phyloP scores from a whole-genome alignment of 495 filamentous ascomycete genomes.

The Hypoxylon intermedium region DNA sequence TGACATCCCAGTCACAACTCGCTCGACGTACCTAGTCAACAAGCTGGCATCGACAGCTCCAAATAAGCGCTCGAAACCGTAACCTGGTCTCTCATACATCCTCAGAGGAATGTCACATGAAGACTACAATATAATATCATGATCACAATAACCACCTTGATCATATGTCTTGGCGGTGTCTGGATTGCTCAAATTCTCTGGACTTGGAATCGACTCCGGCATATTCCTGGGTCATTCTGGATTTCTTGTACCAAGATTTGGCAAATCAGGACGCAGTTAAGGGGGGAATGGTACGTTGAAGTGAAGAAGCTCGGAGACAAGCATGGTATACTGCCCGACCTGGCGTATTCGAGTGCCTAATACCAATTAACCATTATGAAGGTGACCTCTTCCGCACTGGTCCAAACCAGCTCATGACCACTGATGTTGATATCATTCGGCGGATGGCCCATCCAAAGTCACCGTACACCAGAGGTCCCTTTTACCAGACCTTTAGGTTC shows the following conservation, averaged over 20 bases:
- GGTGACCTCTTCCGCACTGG: constrained; percentile 30
- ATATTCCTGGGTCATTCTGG: constrained; percentile 31
- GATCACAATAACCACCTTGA: neutral
- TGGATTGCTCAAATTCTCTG: neutral
- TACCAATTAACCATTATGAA: neutral
- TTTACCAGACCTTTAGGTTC: constrained; percentile 34
- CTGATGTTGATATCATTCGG: constrained; percentile 27
- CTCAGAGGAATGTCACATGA: neutral
- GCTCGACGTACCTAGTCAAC: too few species aligned
- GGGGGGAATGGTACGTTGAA: constrained; percentile 23
- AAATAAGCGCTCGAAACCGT: too few species aligned
- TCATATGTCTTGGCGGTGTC: neutral
- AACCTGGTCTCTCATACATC: too few species aligned
- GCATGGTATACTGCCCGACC: constrained; percentile 27
- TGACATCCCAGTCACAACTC: too few species aligned
- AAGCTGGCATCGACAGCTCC: too few species aligned
- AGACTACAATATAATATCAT: constrained; percentile 2
- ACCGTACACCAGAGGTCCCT: constrained; percentile 3
- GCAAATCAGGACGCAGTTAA: constrained; percentile 22
- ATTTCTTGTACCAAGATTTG: constrained; percentile 23
- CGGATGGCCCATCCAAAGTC: constrained; percentile 33
- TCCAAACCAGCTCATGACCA: constrained; percentile 31
- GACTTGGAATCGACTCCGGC: constrained; percentile 20
- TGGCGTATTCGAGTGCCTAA: too few species aligned
- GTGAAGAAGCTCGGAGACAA: constrained; percentile 18